phyloP scores from a whole-genome alignment of 345 rosid genomes.

The Salix viminalis region DNA sequence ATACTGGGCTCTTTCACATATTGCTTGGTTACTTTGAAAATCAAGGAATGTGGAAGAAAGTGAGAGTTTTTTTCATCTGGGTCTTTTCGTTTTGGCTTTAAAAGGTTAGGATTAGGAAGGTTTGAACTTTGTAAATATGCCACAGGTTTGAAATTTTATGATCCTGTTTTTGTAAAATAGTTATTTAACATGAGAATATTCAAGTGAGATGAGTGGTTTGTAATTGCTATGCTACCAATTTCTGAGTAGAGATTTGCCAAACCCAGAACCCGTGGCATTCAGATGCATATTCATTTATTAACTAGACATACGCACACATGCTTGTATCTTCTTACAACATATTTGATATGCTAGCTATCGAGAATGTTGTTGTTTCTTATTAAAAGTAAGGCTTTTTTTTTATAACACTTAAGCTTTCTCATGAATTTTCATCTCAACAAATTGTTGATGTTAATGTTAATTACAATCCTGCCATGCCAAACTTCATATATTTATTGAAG shows the following conservation, averaged over 20 bases:
- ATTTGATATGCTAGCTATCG: conserved; percentile 9
- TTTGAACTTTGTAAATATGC: too few relatives aligned
- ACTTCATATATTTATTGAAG: too few relatives aligned
- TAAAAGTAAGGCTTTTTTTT: neutral
- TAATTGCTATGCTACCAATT: conserved; percentile 4
- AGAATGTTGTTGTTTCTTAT: too few relatives aligned
- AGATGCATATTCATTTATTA: neutral
- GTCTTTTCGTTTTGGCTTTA: too few relatives aligned
- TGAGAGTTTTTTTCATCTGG: too few relatives aligned
- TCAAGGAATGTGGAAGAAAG: too few relatives aligned
- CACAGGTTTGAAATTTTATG: neutral
- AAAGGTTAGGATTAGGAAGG: too few relatives aligned
- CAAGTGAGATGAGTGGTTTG: neutral
- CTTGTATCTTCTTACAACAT: too few relatives aligned
- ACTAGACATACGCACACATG: too few relatives aligned
- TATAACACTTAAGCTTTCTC: conserved; percentile 5
- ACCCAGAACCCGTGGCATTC: neutral
- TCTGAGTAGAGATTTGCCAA: neutral
- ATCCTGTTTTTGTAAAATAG: conserved; percentile 5
- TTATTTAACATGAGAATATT: conserved; percentile 7
- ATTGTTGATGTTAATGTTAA: conserved; percentile 58
- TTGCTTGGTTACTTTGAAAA: too few relatives aligned
- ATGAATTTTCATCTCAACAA: conserved; percentile 40
- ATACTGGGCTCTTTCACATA: too few relatives aligned
- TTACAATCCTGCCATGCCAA: conserved; percentile 41